These are phyloP conservation scores for Colletotrichum sp. DNA, from an alignment of 2,329 filamentous ascomycete genomes.

Conservation along the genomic window DNA sequence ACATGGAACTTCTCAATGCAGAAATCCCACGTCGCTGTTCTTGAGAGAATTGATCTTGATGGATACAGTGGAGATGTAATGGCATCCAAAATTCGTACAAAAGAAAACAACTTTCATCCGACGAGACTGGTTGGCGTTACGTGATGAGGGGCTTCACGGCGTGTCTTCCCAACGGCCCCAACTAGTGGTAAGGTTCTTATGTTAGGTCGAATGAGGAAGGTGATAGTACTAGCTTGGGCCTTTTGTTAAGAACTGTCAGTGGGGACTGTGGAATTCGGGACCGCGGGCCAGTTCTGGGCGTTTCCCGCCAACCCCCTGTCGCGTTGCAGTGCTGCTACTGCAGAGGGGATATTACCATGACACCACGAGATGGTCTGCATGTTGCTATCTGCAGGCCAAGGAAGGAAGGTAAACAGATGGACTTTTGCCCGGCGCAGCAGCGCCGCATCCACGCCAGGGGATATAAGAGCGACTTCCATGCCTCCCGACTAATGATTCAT, in stretches of 20 bases:
- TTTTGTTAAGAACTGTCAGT: not conserved
- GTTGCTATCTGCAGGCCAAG: not conserved
- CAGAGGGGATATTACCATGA: not conserved
- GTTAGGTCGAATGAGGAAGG: not conserved
- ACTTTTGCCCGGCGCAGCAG: not conserved
- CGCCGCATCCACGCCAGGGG: fast-evolving
- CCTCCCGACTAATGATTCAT: not conserved
- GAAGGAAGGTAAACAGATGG: not conserved
- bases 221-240: not conserved
- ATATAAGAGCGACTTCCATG: not conserved
- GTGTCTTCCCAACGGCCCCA: not conserved
- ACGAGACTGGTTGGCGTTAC: not conserved
- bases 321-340: not conserved
- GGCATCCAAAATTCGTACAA: not conserved
- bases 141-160: not conserved
- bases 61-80: not conserved
- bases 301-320: not conserved
- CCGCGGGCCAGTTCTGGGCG: not conserved
- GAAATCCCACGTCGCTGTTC: not conserved
- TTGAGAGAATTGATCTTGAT: not conserved
- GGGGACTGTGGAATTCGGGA: not conserved
- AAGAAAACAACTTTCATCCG: not conserved
- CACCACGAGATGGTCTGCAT: not conserved
- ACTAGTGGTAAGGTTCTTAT: not conserved
- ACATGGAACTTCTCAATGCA: not conserved